phyloP scores from a whole-genome alignment of 768 basidiomycete species.

The Leucocoprinus sp. region DNA sequence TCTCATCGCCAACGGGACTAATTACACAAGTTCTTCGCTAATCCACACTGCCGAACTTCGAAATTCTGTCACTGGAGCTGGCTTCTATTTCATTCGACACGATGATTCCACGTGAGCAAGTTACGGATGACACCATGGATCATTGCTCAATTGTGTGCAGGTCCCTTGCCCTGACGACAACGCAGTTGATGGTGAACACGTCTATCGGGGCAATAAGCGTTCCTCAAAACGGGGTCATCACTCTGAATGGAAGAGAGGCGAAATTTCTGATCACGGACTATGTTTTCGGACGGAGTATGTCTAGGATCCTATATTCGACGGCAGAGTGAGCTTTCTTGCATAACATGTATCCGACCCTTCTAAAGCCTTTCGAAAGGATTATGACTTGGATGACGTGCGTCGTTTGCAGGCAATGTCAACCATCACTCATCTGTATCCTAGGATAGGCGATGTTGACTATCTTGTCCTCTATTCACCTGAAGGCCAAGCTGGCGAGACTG shows the following conservation, averaged over 20 bases:
- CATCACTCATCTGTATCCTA: constrained; percentile 50
- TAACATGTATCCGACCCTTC: not conserved
- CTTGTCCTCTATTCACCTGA: constrained; percentile 53
- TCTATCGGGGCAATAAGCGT: constrained; percentile 30
- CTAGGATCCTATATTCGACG: constrained; percentile 59
- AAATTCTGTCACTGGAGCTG: constrained; percentile 35
- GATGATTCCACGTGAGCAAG: constrained; percentile 31
- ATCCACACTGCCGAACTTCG: constrained; percentile 39
- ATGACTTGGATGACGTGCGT: constrained; percentile 49
- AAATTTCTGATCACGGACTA: constrained; percentile 70
- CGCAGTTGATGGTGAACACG: constrained; percentile 34
- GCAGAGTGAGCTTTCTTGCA: constrained; percentile 40
- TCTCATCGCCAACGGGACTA: constrained; percentile 42
- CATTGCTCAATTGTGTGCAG: constrained; percentile 16
- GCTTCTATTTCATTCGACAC: constrained; percentile 45
- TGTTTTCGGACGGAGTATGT: constrained; percentile 48
- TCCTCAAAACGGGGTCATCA: constrained; percentile 40
- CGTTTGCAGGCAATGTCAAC: not conserved
- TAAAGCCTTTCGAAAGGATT: constrained; percentile 24
- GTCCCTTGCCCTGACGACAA: constrained; percentile 36
- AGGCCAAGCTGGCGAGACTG: constrained; percentile 45
- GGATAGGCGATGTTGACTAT: constrained; percentile 55
- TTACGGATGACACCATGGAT: not conserved
- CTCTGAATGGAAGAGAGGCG: constrained; percentile 61
- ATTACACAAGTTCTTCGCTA: constrained; percentile 35